Percentiles rank a stretch among this genome's conserved stretches.
These are phyloP conservation scores for Rubus idaeus DNA, from an alignment of 306 rosid genomes.

Conservation along the genomic window DNA sequence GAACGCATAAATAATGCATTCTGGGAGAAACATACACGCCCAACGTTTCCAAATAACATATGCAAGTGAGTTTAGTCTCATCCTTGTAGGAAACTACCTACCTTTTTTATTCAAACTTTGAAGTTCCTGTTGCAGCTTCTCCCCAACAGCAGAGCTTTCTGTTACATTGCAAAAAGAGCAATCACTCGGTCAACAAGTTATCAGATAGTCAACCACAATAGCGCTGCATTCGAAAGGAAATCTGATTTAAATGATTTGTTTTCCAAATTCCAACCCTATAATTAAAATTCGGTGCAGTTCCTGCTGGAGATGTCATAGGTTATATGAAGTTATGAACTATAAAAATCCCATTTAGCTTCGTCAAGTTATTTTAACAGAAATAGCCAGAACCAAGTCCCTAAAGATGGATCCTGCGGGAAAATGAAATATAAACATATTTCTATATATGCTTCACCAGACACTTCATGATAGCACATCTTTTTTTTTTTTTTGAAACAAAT, in stretches of 20 bases:
- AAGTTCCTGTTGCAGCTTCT: constrained; percentile 85
- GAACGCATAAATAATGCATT: constrained; percentile 8
- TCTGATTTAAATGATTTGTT: not conserved
- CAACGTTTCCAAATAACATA: constrained; percentile 12
- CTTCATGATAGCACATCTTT: not conserved
- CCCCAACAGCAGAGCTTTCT: constrained; percentile 54
- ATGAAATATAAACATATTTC: not conserved
- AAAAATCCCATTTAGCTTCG: not conserved
- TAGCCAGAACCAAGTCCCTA: not conserved
- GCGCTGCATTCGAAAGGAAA: not conserved
- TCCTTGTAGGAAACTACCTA: constrained; percentile 30
- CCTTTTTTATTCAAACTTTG: constrained; percentile 77
- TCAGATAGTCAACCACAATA: not conserved
- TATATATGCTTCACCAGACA: not conserved
- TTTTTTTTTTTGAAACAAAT: not conserved
- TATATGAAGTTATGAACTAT: not conserved
- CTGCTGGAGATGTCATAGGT: not conserved
- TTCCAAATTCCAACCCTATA: not conserved
- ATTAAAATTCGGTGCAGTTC: not conserved
- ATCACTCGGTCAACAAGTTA: constrained; percentile 5
- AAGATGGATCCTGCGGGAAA: not conserved
- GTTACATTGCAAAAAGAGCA: constrained; percentile 26
- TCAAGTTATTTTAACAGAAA: not conserved
- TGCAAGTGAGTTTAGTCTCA: not conserved
- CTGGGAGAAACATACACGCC: not conserved